Conservation (phyloP, 441 rosid genomes). For the Corymbia citriodora region DNA sequence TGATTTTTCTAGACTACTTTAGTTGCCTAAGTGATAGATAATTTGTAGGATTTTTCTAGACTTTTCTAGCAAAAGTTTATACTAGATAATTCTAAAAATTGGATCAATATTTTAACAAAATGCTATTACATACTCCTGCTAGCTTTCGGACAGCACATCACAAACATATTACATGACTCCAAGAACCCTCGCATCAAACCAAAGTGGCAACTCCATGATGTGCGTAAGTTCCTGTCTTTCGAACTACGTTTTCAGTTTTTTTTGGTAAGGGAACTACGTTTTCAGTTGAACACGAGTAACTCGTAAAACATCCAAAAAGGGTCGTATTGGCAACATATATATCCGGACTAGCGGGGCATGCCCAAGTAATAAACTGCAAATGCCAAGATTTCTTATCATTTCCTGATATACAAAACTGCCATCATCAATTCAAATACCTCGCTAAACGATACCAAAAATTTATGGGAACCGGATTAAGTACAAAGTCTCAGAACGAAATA, state of each 20-base stretch:
- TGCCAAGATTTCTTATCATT: background rate
- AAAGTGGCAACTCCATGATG: background rate
- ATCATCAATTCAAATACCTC: background rate
- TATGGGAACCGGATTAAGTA: background rate
- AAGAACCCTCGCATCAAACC: background rate
- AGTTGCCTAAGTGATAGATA: too few species aligned
- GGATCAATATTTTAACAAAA: too few species aligned
- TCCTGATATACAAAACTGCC: background rate
- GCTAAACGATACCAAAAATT: background rate
- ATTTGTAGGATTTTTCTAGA: too few species aligned
- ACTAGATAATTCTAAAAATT: too few species aligned
- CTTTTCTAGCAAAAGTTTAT: too few species aligned
- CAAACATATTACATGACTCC: background rate
- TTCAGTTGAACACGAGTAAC: background rate
- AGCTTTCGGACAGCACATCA: background rate
- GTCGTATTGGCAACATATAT: background rate
- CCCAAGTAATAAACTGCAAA: accelerated
- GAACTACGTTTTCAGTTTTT: too few species aligned
- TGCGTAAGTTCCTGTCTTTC: background rate
- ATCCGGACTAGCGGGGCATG: background rate
- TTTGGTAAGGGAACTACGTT: too few species aligned
- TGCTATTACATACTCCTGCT: background rate
- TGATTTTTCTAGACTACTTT: too few species aligned
- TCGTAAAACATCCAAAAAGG: background rate
- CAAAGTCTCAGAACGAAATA: background rate